phyloP scores from a whole-genome alignment of 2,329 filamentous ascomycete species.

The Ilyonectria destructans region DNA sequence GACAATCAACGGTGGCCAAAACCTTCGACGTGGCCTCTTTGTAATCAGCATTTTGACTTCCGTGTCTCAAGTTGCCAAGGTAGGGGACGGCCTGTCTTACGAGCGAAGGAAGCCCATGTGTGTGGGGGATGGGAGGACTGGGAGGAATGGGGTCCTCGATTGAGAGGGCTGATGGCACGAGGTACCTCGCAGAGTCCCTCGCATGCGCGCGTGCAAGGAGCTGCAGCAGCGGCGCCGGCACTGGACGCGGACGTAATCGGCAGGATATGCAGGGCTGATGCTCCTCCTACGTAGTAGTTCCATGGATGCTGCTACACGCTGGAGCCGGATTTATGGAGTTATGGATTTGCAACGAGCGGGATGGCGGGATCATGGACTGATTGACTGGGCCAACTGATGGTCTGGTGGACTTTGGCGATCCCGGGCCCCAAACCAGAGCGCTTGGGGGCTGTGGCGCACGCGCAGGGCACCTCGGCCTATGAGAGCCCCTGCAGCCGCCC shows the following conservation, averaged over 20 bases:
- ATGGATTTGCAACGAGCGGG: constrained; percentile 27
- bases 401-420: constrained; percentile 24
- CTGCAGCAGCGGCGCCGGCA: not conserved
- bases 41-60: constrained; percentile 25
- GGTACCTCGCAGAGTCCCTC: not conserved
- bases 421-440: constrained; percentile 32
- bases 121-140: not conserved
- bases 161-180: not conserved
- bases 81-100: not conserved
- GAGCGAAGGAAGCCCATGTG: constrained; percentile 1
- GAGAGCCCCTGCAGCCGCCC: not conserved
- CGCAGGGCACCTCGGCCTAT: constrained; percentile 38
- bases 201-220: not conserved
- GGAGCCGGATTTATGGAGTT: constrained; percentile 32
- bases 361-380: constrained; percentile 10
- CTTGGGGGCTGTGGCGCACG: constrained; percentile 38
- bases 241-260: not conserved
- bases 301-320: constrained; percentile 1
- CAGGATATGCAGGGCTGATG: constrained; percentile 8
- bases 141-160: not conserved
- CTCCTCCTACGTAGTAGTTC: not conserved
- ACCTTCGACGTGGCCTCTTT: constrained; percentile 31
- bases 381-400: constrained; percentile 16
- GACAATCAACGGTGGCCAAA: constrained; percentile 20
- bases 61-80: not conserved